These are phyloP conservation scores for Wickerhamomyces xylosicus DNA, from an alignment of 805 yeast genomes.

Conservation along the genomic window DNA sequence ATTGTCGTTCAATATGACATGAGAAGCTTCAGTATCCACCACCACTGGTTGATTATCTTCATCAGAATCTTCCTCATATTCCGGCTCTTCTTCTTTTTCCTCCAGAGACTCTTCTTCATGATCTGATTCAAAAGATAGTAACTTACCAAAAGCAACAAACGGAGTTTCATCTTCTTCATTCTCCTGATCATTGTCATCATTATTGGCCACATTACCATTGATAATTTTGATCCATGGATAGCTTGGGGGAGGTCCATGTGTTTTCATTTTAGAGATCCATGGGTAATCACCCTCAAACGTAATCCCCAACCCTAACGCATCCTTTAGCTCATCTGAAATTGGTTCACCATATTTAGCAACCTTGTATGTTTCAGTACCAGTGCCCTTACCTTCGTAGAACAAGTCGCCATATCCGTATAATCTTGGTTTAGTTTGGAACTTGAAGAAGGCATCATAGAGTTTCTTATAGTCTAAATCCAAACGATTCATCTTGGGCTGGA, in stretches of 20 bases:
- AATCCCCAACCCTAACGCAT: conserved; percentile 55
- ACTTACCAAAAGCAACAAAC: conserved; percentile 20
- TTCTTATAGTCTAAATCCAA: conserved; percentile 80
- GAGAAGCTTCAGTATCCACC: not conserved
- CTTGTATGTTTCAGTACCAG: conserved; percentile 32
- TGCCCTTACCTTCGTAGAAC: conserved; percentile 68
- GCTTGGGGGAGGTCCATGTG: conserved; percentile 75
- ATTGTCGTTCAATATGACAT: too few species aligned
- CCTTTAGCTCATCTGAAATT: conserved; percentile 47
- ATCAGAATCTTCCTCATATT: conserved; percentile 6
- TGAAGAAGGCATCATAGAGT: conserved; percentile 80
- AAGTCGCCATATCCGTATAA: conserved; percentile 64
- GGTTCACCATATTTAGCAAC: conserved; percentile 51
- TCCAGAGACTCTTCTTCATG: conserved; percentile 17
- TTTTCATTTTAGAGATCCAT: conserved; percentile 65
- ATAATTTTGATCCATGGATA: conserved; percentile 58
- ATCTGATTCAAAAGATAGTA: conserved; percentile 18
- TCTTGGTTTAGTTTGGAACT: conserved; percentile 64
- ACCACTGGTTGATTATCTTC: conserved; percentile 18
- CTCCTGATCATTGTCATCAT: conserved; percentile 23
- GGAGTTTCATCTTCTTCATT: conserved; percentile 10
- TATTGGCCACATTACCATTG: conserved; percentile 34
- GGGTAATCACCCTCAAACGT: conserved; percentile 33
- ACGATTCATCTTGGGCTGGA: conserved; percentile 82
- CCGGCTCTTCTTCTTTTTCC: conserved; percentile 10